Conservation (phyloP, 2,329 filamentous ascomycete species). For the Neofusicoccum sp. region DNA sequence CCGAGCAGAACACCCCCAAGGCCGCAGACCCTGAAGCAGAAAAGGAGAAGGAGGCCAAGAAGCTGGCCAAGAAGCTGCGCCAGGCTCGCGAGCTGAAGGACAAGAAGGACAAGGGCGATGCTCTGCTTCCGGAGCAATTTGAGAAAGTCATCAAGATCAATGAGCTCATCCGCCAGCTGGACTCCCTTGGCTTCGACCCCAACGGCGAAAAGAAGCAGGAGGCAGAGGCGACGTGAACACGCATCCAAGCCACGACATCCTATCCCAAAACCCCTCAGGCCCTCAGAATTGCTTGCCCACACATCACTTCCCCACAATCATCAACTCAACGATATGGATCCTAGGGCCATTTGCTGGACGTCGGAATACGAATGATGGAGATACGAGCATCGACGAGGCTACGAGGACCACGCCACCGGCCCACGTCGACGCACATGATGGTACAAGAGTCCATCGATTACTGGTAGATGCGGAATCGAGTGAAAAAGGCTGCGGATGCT, state of each 20-base stretch:
- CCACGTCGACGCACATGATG: neutral
- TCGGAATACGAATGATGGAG: neutral
- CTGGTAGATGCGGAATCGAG: neutral
- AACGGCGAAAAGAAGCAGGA: conserved; percentile 64
- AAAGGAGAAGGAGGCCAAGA: conserved; percentile 88
- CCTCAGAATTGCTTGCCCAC: neutral
- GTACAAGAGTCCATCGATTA: neutral
- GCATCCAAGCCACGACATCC: neutral
- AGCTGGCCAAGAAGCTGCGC: conserved; percentile 89
- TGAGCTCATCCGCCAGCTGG: conserved; percentile 85
- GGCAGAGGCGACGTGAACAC: conserved; percentile 3
- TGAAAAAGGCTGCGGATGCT: neutral
- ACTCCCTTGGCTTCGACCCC: conserved; percentile 77
- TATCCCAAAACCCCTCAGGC: neutral
- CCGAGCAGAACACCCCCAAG: conserved; percentile 28
- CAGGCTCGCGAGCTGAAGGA: conserved; percentile 87
- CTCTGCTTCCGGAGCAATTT: conserved; percentile 86
- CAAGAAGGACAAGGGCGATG: conserved; percentile 85
- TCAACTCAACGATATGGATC: neutral
- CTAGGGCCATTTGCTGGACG: neutral
- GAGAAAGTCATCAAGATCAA: conserved; percentile 97
- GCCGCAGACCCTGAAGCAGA: conserved; percentile 74
- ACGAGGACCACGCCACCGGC: neutral
- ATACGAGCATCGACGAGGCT: conserved; percentile 1
- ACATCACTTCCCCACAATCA: too few species aligned